Evolutionary conservation across 805 yeast species (phyloP), one percentile per base, ranked within the genome.

Genomic region (Saccharomycopsis sp.): DNA sequence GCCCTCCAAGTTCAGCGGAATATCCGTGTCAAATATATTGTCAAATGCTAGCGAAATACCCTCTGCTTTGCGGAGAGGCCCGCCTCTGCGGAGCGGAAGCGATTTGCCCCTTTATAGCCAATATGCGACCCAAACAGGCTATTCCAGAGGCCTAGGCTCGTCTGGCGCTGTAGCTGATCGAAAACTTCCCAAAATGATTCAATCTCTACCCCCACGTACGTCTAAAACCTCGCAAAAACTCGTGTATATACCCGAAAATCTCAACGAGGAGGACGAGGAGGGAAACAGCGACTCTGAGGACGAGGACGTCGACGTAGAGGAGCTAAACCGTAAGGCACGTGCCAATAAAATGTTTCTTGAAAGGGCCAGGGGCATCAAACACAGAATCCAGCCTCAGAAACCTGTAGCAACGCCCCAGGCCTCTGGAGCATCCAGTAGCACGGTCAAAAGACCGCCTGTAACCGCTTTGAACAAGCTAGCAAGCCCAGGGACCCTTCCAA

Each of bases 21-120:
- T 91, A 2, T 85, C 96, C 0, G 87, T 91, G 2, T 91, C 90
- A 57, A 85, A 85, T 66, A 78, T 91, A 16, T 74, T 91, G 3
- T 82, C 89, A 20, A 86, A 86, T 64, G 80, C 84, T 21, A 84
- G 96, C 62, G 97, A 89, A 65, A 89, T 91, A 14, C 97, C 98
- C 0, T 87, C 95, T 2, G 96, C 89, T 14, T 83, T 79, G 60
- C 74, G 81, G 54, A 67, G 86, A 52, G 59, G 70, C 9, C 80
- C 80, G 34, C 34, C 64, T 65, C 34, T 37, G n/a, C 52, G 59
- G 23, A 21, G 40, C 53, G 48, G 29, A 18, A n/a, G 23, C 57
- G 54, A 14, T 15, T 18, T 37, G 29, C 54, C 15, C 21, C 52
- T 12, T 16, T 37, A 16, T 37, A n/a, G 34, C 46, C 29, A 14